Evolutionary conservation across 441 rosid genomes (phyloP).

Genomic region (Adansonia grandidieri): DNA sequence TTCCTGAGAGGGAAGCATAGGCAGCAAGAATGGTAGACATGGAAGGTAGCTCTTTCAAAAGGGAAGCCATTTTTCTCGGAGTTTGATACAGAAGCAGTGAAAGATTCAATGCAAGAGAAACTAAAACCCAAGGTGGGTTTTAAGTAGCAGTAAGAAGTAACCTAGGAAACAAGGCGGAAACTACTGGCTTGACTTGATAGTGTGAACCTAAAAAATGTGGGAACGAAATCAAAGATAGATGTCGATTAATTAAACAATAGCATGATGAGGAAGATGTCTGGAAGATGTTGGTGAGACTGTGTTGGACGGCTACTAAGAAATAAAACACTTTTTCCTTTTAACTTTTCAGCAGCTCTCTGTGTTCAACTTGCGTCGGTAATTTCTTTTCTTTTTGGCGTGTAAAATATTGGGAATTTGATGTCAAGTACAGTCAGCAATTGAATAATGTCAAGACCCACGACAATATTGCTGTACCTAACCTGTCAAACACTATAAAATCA

Average conservation of each 20-base stretch:
- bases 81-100: neutral
- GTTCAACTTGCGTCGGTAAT: neutral
- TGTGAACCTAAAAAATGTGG: neutral
- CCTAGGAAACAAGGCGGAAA: neutral
- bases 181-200: neutral
- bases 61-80: conserved; percentile 30
- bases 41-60: conserved; percentile 36
- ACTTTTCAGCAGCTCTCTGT: neutral
- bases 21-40: conserved; percentile 38
- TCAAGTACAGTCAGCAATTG: conserved; percentile 5
- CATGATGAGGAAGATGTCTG: neutral
- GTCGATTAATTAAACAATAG: neutral
- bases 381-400: neutral
- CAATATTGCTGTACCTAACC: neutral
- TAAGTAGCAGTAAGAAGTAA: neutral
- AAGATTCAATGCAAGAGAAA: neutral
- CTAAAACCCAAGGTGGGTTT: neutral
- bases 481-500: neutral
- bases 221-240: neutral
- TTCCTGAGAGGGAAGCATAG: conserved; percentile 45
- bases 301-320: neutral
- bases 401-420: neutral
- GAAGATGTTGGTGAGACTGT: neutral
- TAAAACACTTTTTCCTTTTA: neutral
- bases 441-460: neutral